Conservation (phyloP, 352 stramenopile species). For the Globisporangium radiosum region DNA sequence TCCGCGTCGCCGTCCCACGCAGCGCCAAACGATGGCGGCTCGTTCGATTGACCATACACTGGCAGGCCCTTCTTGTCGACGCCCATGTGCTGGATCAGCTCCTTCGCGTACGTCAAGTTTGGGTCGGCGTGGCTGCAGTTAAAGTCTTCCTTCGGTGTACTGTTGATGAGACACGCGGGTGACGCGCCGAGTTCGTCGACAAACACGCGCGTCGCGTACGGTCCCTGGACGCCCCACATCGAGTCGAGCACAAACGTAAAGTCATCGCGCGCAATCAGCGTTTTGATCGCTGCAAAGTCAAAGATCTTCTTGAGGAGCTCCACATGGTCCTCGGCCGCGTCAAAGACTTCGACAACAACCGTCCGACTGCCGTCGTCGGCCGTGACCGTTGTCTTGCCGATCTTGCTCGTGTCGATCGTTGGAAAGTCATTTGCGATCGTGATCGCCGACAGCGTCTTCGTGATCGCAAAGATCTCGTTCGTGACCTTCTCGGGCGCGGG, state of each 20-base stretch:
- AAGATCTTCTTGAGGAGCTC: slow-evolving; percentile 95
- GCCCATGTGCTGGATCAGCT: slow-evolving; percentile 95
- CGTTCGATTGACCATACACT: slow-evolving; percentile 68
- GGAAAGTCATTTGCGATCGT: slow-evolving; percentile 87
- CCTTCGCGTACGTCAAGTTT: slow-evolving; percentile 98
- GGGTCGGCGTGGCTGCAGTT: slow-evolving; percentile 95
- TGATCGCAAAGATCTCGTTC: slow-evolving; percentile 95
- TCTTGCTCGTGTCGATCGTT: slow-evolving; percentile 59
- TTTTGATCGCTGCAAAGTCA: slow-evolving; percentile 94
- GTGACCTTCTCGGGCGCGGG: slow-evolving; percentile 97
- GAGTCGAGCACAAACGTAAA: slow-evolving; percentile 96
- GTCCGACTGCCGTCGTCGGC: slow-evolving; percentile 87
- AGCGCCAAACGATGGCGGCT: slow-evolving; percentile 87
- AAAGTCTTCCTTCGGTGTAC: slow-evolving; percentile 96
- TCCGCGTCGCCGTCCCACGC: slow-evolving; percentile 98
- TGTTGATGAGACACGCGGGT: slow-evolving; percentile 88
- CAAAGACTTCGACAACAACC: slow-evolving; percentile 97
- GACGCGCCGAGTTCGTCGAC: slow-evolving; percentile 92
- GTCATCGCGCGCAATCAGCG: slow-evolving; percentile 88
- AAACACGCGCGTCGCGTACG: slow-evolving; percentile 95
- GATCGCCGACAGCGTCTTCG: slow-evolving; percentile 93
- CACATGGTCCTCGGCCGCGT: slow-evolving; percentile 95
- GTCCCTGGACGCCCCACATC: slow-evolving; percentile 97
- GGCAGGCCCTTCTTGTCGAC: slow-evolving; percentile 81
- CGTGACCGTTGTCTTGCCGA: slow-evolving; percentile 58